Evolutionary conservation across 2,329 filamentous ascomycete species (phyloP), one percentile per base, ranked within the genome.

Genomic region (Colletotrichum sp.): DNA sequence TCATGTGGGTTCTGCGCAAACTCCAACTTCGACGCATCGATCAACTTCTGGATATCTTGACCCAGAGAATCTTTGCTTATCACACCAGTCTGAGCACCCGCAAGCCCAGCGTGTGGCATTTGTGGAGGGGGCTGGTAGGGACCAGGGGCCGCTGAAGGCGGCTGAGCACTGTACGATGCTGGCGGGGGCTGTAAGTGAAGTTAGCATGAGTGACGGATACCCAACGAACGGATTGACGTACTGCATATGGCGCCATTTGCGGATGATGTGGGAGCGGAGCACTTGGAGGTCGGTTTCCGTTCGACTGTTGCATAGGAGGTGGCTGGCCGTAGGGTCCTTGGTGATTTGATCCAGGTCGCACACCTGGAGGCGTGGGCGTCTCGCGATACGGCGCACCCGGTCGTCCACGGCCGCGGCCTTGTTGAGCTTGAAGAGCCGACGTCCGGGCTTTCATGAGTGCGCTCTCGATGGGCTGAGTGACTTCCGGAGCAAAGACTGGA

Each of bases 401-500:
- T 48, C 77, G 75, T 24, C 65, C 68, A 9, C 75, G 69, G 18
- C 77, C 75, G 28, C 68, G 62, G 78, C 89, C 86, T 79, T 92
- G 90, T 77, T 92, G 88, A 44, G 87, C 88, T 78, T 93, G 92
- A 32, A 78, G 75, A 30, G 77, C 77, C 28, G 89, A 91, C 7
- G 90, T 91, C 77, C 89, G 86, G 16, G 95, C 95, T 84, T 97
- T 98, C 84, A 97, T 95, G 75, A 99, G 89, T 67, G 96, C 96
- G 84, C 95, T 98, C 84, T 99, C 97, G 79, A 99, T 99, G 59
- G 95, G 95, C 68, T 94, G 92, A 59, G 96, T 98, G 75, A 96
- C 92, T 73, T 99, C 96, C 52, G 92, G 90, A 32, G 95, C 92
- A 82, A 99, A 99, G 68, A 99, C 96, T 9, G 97, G 96, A 77